Evolutionary conservation across 2,329 filamentous ascomycete species (phyloP), one percentile per base, ranked within the genome.

Genomic region (Nothophaeocryptopus gaeumannii): DNA sequence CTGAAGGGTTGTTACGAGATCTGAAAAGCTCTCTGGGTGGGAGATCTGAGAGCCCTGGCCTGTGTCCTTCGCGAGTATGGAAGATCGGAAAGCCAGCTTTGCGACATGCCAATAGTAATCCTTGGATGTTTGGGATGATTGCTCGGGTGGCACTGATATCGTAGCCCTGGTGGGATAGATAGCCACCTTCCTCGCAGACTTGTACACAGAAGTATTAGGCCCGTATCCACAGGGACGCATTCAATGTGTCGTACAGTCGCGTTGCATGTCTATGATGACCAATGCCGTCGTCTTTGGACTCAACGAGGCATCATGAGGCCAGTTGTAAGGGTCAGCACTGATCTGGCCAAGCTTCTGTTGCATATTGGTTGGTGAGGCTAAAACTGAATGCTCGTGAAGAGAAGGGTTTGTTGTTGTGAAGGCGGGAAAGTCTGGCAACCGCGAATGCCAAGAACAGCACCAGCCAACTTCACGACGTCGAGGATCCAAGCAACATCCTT

Each of bases 221-320:
- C n/a, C 11, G 30, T n/a, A 42, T 35, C 15, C 20, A 34, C 30
- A 37, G 20, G 41, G 10, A n/a, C 30, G 33, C 42, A 32, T 30
- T 11, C 30, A 20, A 33, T 13, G 30, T 36, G 34, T 47, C 57
- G 35, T 54, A 60, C 55, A 80, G 65, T 80, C 78, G 49, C 74
- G 73, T 62, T 81, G 78, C 70, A 80, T 77, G 64, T 81, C 78
- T 58, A 81, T 75, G 49, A 81, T 70, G 2, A 81, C 62, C 30
- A 81, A 66, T 1, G 78, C 78, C 3, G 78, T 80, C 16, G 69
- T 75, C 5, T 47, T 40, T 1, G 68, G 67, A n/a, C 16, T 29
- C 30, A 62, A 41, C n/a, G 53, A 47, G 7, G 47, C 51, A 47
- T 61, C 47, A 41, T 60, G 53, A 31, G 58, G 58, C 59, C 59